Percentiles rank a stretch among this genome's conserved stretches.
Conservation (phyloP, 1,284 basidiomycete species). For the Tilletia walkeri region DNA sequence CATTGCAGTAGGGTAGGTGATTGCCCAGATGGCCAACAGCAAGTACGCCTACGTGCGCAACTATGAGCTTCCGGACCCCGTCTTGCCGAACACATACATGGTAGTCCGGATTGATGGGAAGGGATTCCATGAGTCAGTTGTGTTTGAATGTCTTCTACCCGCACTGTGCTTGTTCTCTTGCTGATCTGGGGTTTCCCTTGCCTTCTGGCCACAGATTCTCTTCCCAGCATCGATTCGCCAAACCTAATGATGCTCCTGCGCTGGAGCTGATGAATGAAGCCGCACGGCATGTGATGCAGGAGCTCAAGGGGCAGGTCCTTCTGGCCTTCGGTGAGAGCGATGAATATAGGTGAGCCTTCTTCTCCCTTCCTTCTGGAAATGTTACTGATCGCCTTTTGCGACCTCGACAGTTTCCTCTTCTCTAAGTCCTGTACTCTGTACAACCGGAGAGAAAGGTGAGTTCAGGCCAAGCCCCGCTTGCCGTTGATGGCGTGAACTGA, state of each 20-base stretch:
- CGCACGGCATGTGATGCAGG: conserved; percentile 72
- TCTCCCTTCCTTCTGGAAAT: neutral
- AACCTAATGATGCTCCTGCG: conserved; percentile 87
- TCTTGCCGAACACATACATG: conserved; percentile 80
- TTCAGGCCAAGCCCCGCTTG: neutral
- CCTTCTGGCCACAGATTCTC: conserved; percentile 68
- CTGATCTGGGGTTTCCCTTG: neutral
- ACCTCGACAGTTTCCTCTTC: conserved; percentile 73
- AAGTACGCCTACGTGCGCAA: conserved; percentile 85
- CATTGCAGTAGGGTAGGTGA: no score
- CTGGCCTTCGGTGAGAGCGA: conserved; percentile 90
- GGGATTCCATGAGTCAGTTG: conserved; percentile 78
- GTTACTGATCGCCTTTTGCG: neutral
- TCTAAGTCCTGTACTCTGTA: conserved; percentile 73
- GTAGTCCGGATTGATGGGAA: conserved; percentile 88
- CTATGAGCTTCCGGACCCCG: conserved; percentile 83
- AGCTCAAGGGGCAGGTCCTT: conserved; percentile 44
- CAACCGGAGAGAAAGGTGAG: conserved; percentile 70
- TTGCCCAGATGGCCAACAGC: conserved; percentile 75
- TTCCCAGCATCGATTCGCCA: conserved; percentile 74
- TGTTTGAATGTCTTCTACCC: conserved; percentile 2
- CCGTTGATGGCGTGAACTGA: neutral
- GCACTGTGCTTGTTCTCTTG: neutral
- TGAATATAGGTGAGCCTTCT: conserved; percentile 74
- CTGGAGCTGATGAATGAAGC: conserved; percentile 89